These are phyloP conservation scores for Lentinula sp. DNA, from an alignment of 768 basidiomycete genomes.

Conservation along the genomic window DNA sequence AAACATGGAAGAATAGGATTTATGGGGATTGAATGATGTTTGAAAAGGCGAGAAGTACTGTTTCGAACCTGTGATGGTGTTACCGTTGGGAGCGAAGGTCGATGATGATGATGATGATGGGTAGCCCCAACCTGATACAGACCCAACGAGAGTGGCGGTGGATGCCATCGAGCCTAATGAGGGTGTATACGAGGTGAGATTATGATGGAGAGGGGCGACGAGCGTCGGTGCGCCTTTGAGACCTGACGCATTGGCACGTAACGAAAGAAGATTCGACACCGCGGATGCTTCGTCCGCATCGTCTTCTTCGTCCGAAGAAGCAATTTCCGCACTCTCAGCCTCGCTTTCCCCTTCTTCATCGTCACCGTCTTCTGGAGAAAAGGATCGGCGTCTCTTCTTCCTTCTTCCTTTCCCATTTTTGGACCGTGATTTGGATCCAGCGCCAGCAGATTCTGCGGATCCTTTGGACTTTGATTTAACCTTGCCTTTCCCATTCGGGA, in stretches of 20 bases:
- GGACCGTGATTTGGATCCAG: background rate
- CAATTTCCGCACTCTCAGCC: background rate
- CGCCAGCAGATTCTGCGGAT: background rate
- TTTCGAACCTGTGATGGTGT: background rate
- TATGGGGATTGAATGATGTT: background rate
- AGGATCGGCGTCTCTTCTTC: background rate
- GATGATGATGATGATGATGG: background rate
- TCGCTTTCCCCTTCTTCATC: background rate
- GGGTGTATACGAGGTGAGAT: background rate
- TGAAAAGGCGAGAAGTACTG: background rate
- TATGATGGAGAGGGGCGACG: background rate
- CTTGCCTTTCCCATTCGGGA: background rate
- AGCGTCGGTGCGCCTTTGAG: background rate
- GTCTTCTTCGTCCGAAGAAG: background rate
- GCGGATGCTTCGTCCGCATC: background rate
- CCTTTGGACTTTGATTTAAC: background rate
- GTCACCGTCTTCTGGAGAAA: background rate
- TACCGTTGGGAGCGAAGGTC: background rate
- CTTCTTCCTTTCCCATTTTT: background rate
- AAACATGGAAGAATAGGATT: background rate
- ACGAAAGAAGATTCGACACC: constrained; percentile 1
- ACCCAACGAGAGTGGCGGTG: background rate
- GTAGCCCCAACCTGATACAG: background rate
- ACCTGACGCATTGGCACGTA: background rate
- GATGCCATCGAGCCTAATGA: background rate